Base-by-base conservation (phyloP, 139 green algal species). In the Axilococcus clingmanii region DNA sequence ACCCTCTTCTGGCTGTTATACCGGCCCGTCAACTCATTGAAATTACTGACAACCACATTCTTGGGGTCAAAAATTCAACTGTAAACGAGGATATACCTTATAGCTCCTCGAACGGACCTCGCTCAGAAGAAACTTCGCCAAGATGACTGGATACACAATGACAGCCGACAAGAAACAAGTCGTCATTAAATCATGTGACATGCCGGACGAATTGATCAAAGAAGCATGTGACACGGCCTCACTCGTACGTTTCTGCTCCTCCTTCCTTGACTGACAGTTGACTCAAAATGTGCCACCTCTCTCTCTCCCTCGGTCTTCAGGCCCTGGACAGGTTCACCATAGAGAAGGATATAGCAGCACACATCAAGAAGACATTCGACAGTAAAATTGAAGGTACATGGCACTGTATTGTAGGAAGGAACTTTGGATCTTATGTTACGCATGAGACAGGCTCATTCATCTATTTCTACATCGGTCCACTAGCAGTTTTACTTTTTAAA, bases 331-430 rank as follows among this genome's bases (percentile, higher is more conserved):
- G 93, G 61, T 96, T 82, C 72, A 94, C 88, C 55, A 82, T 97
- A 17, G 92, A 99, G 74, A 97, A 96, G 77, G 92, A 99, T 66
- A 95, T 99, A 48, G 92, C 92, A 16, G 81, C 87, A 0, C 96
- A 83, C 59, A 90, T 99, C 60, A 99, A 99, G 77, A 97, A 97
- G 71, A 89, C 98, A 71, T 99, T 99, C 66, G 92, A 97, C 79
- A 87, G 81, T 59, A 95, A 94, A 66, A 86, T 94, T 76, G 87
- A 86, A 56, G 84, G 89, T 20, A 99, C 92, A 3, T 99, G 92
- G 91, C 89, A 97, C 74, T 96, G 87, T 77, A 93, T 99, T 40
- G 92, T 99, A 29, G 92, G 92, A 27, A 69, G 85, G 24, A 97
- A 96, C 63, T 99, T 97, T 71, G 92, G 80, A 84, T 48, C 54